These are phyloP conservation scores for Oidiodendron maius DNA, from an alignment of 495 filamentous ascomycete species.

Conservation along the genomic window DNA sequence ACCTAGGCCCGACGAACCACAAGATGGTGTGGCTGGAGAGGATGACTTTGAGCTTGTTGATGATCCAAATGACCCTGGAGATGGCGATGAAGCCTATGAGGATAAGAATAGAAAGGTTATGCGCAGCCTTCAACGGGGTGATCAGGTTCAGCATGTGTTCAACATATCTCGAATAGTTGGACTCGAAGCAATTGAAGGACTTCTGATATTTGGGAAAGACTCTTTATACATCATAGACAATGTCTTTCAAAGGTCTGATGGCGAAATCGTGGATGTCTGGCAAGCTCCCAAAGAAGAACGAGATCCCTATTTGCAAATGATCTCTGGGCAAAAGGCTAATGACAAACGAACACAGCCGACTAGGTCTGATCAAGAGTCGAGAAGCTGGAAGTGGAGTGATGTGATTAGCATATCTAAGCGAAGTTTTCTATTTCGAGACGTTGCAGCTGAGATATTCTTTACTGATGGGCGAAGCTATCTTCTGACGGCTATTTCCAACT, in stretches of 20 bases:
- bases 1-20: conserved; percentile 19
- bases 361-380: conserved; percentile 64
- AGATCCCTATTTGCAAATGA: conserved; percentile 91
- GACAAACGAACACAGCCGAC: conserved; percentile 43
- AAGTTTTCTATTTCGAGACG: conserved; percentile 90
- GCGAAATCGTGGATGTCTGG: conserved; percentile 93
- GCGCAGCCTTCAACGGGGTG: conserved; percentile 84
- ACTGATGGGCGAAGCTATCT: conserved; percentile 93
- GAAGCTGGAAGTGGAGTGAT: conserved; percentile 92
- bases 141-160: conserved; percentile 88
- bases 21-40: conserved; percentile 48
- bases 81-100: conserved; percentile 80
- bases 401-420: conserved; percentile 95
- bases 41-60: conserved; percentile 95
- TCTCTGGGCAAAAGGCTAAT: conserved; percentile 67
- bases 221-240: conserved; percentile 91
- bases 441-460: conserved; percentile 94
- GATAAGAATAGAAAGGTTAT: conserved; percentile 98
- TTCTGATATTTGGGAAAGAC: conserved; percentile 89
- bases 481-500: conserved; percentile 69
- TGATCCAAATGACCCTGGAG: conserved; percentile 66
- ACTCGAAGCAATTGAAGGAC: conserved; percentile 84
- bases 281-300: conserved; percentile 89
- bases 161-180: conserved; percentile 93
- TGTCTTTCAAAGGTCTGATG: conserved; percentile 88